Base-by-base conservation (phyloP, 2,329 filamentous ascomycete genomes). In the Fusarium sp. region DNA sequence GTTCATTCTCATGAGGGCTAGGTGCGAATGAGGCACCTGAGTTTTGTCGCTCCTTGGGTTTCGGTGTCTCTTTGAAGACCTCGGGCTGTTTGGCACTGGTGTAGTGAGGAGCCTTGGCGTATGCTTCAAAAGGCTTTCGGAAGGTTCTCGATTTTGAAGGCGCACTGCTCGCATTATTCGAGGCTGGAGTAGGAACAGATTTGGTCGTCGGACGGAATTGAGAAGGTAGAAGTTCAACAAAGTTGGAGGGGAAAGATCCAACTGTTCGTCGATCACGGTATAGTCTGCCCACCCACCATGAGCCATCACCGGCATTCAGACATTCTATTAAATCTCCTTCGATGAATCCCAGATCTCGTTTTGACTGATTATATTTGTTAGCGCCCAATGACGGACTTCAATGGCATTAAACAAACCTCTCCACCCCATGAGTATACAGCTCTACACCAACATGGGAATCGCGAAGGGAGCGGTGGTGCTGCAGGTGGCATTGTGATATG, bases 301-400 rank as follows among this genome's bases (percentile, higher is more conserved):
- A 94, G 55, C 96, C 96, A 82, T 99, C 96, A 69, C 96, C 96
- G 22, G 96, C 96, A 80, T 99, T 99, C 56, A 99, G 86, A 78
- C 95, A 98, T 87, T 99, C 96, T 79, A 99, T 99, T 72, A 99
- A 82, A 81, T 99, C 96, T 70, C 96, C 96, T 81, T 99, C 96
- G 74, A 99, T 92, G 81, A 99, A 99, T 18, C 96, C 96, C 62
- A 99, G 87, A 79, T 99, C 96, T 80, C 92, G 90, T 84, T 97
- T 97, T 25, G 92, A 95, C 90, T 92, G 64, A 51, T 18, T n/a
- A 44, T 18, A 34, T 22, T 27, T 29, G 66, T 79, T 59, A 79
- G 77, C 61, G 16, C 46, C 22, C 29, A 24, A 18, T 51, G n/a
- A 18, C 34, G n/a, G 18, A 25, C 27, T 29, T n/a, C 20, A 53